Evolutionary conservation across 495 filamentous ascomycete genomes (phyloP).

Genomic region (Podospora pseudoanserina): DNA sequence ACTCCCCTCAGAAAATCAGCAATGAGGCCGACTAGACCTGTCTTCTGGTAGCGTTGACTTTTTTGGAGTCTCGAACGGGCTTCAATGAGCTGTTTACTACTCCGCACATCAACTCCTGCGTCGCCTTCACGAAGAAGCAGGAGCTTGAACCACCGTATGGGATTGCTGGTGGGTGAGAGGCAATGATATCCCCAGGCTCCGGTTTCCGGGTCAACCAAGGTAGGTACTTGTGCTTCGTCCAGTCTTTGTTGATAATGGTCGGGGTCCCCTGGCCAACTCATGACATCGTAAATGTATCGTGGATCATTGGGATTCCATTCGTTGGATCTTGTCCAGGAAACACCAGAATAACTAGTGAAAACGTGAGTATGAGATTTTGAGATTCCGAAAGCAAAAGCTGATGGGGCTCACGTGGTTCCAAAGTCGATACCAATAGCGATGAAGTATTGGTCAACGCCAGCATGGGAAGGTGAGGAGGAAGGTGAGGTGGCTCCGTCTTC

Average conservation of each 20-base stretch:
- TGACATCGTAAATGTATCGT: neutral
- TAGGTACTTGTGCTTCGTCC: neutral
- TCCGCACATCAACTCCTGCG: neutral
- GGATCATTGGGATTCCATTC: neutral
- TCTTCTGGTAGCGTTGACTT: neutral
- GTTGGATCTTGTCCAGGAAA: neutral
- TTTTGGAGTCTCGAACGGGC: neutral
- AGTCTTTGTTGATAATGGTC: neutral
- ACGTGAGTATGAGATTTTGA: neutral
- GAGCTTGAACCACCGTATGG: neutral
- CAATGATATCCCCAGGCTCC: neutral
- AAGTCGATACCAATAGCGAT: constrained; percentile 2
- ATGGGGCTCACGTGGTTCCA: neutral
- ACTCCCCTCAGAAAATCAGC: neutral
- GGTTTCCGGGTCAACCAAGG: neutral
- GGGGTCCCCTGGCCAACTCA: neutral
- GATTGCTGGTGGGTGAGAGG: neutral
- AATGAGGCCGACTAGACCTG: neutral
- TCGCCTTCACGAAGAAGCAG: neutral
- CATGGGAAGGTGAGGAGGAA: neutral
- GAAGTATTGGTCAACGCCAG: neutral
- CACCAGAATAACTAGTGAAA: neutral
- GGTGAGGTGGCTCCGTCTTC: neutral
- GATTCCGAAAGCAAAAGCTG: neutral
- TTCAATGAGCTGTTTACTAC: neutral